phyloP scores from a whole-genome alignment of 495 filamentous ascomycete genomes.

The Pseudoneurospora amorphoporcata region DNA sequence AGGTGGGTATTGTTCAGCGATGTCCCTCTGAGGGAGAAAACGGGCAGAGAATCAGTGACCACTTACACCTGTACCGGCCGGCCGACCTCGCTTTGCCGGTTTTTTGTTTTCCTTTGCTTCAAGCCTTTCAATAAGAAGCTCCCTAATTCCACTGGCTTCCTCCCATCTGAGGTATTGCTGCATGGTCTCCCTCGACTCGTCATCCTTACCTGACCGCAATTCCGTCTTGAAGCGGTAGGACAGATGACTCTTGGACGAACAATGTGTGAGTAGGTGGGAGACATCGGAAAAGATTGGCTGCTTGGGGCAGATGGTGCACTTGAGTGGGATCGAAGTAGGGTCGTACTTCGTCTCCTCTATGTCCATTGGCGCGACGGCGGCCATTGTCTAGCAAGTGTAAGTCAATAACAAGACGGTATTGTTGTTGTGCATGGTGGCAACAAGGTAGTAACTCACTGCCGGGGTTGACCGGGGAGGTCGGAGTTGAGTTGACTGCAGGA shows the following conservation, averaged over 20 bases:
- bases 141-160: slow-evolving; percentile 48
- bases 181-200: slow-evolving; percentile 36
- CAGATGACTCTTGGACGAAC: slow-evolving; percentile 76
- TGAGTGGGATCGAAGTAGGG: slow-evolving; percentile 42
- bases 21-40: not conserved
- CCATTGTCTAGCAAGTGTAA: slow-evolving; percentile 22
- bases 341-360: not conserved
- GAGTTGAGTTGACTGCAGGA: slow-evolving; percentile 5
- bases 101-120: slow-evolving; percentile 58
- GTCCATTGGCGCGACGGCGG: slow-evolving; percentile 24
- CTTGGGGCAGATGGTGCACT: slow-evolving; percentile 72
- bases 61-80: slow-evolving; percentile 7
- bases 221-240: slow-evolving; percentile 62
- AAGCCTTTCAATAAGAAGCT: slow-evolving; percentile 60
- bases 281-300: slow-evolving; percentile 73
- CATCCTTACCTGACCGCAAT: slow-evolving; percentile 51
- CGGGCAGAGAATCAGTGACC: not conserved
- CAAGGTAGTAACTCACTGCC: slow-evolving; percentile 12
- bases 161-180: slow-evolving; percentile 64
- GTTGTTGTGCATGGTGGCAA: not conserved
- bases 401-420: slow-evolving; percentile 3
- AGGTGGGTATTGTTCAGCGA: not conserved
- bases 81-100: slow-evolving; percentile 16
- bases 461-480: not conserved
- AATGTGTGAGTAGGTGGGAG: slow-evolving; percentile 81